Base-by-base conservation (phyloP, 1,139 yeast genomes). In the Magnusiomyces clavatus region DNA sequence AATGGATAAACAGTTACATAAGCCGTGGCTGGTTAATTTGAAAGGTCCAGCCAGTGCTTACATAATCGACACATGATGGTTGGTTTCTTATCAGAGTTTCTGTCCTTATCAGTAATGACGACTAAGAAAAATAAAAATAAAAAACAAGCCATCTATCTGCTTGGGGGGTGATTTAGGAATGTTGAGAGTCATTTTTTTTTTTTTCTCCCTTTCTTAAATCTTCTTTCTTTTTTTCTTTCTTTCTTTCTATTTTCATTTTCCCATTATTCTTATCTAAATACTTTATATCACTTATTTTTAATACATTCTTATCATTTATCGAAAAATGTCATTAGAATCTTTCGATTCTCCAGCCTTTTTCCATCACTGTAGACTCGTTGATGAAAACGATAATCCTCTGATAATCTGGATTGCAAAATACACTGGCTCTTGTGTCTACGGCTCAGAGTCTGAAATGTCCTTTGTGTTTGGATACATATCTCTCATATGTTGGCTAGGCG, bases 401-500 rank as follows among this genome's bases (percentile, higher is more conserved):
- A 58, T 65, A 5, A 45, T 43, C 13, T 66, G 69, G 69, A 60
- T 66, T 31, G 61, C 64, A 19, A 46, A 43, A 13, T 47, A 63
- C 17, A 49, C 66, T 12, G 68, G 69, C 17, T 55, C 62, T 19
- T 66, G 70, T 55, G 59, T 66, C 19, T 66, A 66, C 49, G 69
- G 68, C 29, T 45, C 54, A 16, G 35, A 55, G 44, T 57, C 66
- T 3, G 65, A 63, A 1, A 20, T 58, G 14, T 67, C 70, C 1
- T 63, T 62, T 61, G 43, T 58, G 6, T 52, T 77, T 20, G 85
- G 86, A 1, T 71, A 74, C 35, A 60, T 77, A 11, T 79, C 86
- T 0, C 72, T 82, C 51, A 68, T 74, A 11, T 72, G 86, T 51
- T 89, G 97, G 86, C 73, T 89, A 45, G 82, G 89, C 60, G 96